Evolutionary conservation across 805 yeast genomes (phyloP).

Genomic region (Pichia heedii): DNA sequence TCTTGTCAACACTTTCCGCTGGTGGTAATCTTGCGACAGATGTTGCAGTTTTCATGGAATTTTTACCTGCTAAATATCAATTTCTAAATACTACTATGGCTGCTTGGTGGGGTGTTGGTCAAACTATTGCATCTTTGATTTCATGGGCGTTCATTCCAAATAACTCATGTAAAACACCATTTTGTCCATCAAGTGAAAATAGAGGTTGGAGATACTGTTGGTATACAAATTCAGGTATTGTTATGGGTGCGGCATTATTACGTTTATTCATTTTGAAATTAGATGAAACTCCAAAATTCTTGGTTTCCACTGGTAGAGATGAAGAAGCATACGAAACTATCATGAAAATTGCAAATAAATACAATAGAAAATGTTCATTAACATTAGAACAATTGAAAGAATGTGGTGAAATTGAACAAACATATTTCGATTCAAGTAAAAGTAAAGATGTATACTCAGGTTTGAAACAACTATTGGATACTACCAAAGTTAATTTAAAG

Average conservation of each 20-base stretch:
- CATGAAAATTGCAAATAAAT: slow-evolving; percentile 37
- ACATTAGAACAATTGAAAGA: slow-evolving; percentile 38
- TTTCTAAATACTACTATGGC: slow-evolving; percentile 47
- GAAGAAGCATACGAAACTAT: slow-evolving; percentile 38
- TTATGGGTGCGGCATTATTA: slow-evolving; percentile 37
- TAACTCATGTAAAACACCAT: slow-evolving; percentile 35
- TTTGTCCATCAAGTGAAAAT: slow-evolving; percentile 38
- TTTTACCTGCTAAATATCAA: slow-evolving; percentile 41
- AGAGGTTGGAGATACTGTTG: slow-evolving; percentile 58
- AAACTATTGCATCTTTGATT: slow-evolving; percentile 40
- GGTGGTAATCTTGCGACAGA: slow-evolving; percentile 54
- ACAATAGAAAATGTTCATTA: slow-evolving; percentile 32
- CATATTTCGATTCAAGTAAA: slow-evolving; percentile 14
- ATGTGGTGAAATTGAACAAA: slow-evolving; percentile 34
- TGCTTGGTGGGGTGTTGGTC: slow-evolving; percentile 58
- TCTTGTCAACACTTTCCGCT: slow-evolving; percentile 36
- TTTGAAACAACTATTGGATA: slow-evolving; percentile 20
- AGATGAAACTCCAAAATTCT: slow-evolving; percentile 49
- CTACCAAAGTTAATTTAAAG: slow-evolving; percentile 32
- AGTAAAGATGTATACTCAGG: slow-evolving; percentile 17
- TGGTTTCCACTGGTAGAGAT: slow-evolving; percentile 43
- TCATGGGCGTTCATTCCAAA: slow-evolving; percentile 51
- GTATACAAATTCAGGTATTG: slow-evolving; percentile 46
- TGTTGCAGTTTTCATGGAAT: slow-evolving; percentile 44
- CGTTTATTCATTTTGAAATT: slow-evolving; percentile 38